These are phyloP conservation scores for Camptophora hylomeconis DNA, from an alignment of 2,329 filamentous ascomycete genomes.

Conservation along the genomic window DNA sequence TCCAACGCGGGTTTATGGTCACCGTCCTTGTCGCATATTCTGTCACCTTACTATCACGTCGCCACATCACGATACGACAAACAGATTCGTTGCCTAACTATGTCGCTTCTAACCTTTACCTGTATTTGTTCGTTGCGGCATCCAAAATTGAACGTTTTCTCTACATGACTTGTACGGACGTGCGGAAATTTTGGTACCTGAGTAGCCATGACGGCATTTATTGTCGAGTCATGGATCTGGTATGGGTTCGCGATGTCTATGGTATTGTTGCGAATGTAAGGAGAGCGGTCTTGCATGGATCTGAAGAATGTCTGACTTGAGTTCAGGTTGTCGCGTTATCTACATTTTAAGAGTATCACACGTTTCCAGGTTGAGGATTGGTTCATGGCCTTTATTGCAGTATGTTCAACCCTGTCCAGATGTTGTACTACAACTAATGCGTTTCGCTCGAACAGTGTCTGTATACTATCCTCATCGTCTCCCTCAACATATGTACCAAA, in stretches of 20 bases:
- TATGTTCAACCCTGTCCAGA: constrained; percentile 13
- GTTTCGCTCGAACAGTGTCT: constrained; percentile 13
- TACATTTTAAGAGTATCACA: constrained; percentile 8
- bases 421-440: neutral
- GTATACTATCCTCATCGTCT: constrained; percentile 32
- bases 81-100: too few species aligned
- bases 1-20: too few species aligned
- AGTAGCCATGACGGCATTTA: constrained; percentile 14
- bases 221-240: constrained; percentile 19
- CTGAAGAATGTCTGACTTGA: too few species aligned
- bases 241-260: constrained; percentile 12
- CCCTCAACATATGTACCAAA: constrained; percentile 29
- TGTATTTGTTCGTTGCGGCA: too few species aligned
- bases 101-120: too few species aligned
- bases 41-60: too few species aligned
- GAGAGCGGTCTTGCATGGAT: too few species aligned
- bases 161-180: too few species aligned
- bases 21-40: too few species aligned
- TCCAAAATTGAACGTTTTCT: too few species aligned
- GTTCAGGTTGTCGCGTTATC: neutral
- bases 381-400: constrained; percentile 40
- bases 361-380: constrained; percentile 44
- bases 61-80: too few species aligned
- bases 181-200: too few species aligned
- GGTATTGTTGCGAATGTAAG: constrained; percentile 14